Evolutionary conservation across 331 rosid genomes (phyloP).

Genomic region (Erythrophleum ivorense): DNA sequence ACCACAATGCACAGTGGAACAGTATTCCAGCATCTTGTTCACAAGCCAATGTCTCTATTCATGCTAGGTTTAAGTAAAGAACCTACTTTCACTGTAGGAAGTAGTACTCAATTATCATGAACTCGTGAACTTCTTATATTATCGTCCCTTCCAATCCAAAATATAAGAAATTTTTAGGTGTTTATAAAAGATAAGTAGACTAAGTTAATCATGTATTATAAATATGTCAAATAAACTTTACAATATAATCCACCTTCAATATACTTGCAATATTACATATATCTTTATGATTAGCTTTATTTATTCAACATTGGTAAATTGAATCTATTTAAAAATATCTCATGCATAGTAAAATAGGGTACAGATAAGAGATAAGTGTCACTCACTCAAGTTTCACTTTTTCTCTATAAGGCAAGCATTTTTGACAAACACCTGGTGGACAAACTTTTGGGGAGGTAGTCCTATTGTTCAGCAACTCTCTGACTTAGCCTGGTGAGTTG

Average conservation of each 20-base stretch:
- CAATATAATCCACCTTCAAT: not conserved
- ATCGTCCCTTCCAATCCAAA: conserved; percentile 1
- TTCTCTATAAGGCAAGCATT: conserved; percentile 31
- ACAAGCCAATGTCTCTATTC: conserved; percentile 39
- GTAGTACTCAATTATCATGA: conserved; percentile 31
- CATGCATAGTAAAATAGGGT: not conserved
- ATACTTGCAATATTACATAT: not conserved
- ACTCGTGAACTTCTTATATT: conserved; percentile 1
- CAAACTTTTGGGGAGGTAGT: conserved; percentile 12
- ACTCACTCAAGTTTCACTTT: conserved; percentile 31
- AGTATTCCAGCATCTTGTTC: conserved; percentile 51
- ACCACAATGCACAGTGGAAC: conserved; percentile 41
- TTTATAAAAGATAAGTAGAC: too few species aligned
- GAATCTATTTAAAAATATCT: not conserved
- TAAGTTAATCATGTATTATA: too few species aligned
- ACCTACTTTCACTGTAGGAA: conserved; percentile 25
- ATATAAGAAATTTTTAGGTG: not conserved
- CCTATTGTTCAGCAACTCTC: not conserved
- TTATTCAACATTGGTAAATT: not conserved
- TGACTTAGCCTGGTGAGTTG: conserved; percentile 18
- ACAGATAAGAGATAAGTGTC: conserved; percentile 19
- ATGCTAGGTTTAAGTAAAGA: conserved; percentile 14
- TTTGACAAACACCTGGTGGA: conserved; percentile 31
- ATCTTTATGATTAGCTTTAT: not conserved
- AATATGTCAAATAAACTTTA: not conserved